Evolutionary conservation across 139 green algal species (phyloP), one percentile per base, ranked within the genome.

Genomic region (Cymbomonas tetramitiformis): DNA sequence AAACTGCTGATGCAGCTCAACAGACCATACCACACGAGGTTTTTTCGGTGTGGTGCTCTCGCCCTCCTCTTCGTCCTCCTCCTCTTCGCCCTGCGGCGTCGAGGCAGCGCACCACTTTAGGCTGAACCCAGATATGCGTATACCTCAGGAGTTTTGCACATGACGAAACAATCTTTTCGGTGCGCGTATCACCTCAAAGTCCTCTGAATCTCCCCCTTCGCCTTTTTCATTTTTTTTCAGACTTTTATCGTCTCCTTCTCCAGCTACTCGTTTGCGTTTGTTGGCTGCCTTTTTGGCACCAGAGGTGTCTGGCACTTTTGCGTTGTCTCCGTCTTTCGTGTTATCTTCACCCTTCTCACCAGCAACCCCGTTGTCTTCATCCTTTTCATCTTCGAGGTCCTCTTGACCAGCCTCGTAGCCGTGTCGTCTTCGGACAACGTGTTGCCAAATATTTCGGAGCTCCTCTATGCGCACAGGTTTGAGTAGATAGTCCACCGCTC

Each of bases 1-100:
- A 79, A 97, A 97, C 67, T 94, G 79, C 70, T 90, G 77, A 40
- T 97, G 90, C 80, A 97, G 93, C 60, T 96, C 88, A 31, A 88
- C 76, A 1, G 70, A 82, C 90, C 90, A 97, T 46, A 94, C 83
- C 29, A 97, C 88, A 2, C 90, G 71, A 1, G 80, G 74, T 62
- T 94, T 95, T 75, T 97, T 97, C 39, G 15, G 61, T 30, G n/a
- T 47, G 55, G 21, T 38, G 63, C 1, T 80, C 18, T 65, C 46
- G 18, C 25, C 30, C 34, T 24, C 12, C 46, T 57, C 49, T 29
- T 43, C 28, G 10, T 1, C 38, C 15, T n/a, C n/a, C n/a, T n/a
- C n/a, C n/a, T n/a, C n/a, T n/a, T n/a, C n/a, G n/a, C n/a, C n/a
- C n/a, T n/a, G n/a, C n/a, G n/a, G n/a, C n/a, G n/a, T n/a, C n/a